Evolutionary conservation across 768 basidiomycete genomes (phyloP).

Genomic region (Suillus plorans): DNA sequence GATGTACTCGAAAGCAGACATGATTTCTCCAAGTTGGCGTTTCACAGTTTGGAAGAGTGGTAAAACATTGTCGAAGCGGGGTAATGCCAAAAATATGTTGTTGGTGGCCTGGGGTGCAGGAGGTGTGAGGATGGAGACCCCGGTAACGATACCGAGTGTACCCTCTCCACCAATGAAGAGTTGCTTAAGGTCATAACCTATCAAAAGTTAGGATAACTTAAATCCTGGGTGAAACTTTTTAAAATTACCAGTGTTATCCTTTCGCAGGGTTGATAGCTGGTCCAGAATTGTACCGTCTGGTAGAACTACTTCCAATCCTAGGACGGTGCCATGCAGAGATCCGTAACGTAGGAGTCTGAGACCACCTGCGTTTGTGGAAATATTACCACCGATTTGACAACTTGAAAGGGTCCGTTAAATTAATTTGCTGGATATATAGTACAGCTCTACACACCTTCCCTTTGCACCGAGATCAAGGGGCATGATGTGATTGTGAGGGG

Average conservation of each 20-base stretch:
- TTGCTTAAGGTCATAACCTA: constrained; percentile 97
- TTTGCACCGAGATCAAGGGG: constrained; percentile 95
- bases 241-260: constrained; percentile 90
- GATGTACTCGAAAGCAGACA: constrained; percentile 97
- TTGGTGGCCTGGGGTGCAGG: constrained; percentile 79
- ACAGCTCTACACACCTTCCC: constrained; percentile 62
- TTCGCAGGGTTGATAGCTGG: constrained; percentile 85
- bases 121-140: constrained; percentile 91
- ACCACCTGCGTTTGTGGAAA: constrained; percentile 98
- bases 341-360: constrained; percentile 92
- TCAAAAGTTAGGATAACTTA: background rate
- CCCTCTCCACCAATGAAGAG: constrained; percentile 98
- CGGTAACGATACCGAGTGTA: constrained; percentile 93
- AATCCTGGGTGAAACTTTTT: constrained; percentile 3
- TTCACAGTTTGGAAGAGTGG: constrained; percentile 83
- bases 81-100: constrained; percentile 88
- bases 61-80: constrained; percentile 83
- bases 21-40: constrained; percentile 84
- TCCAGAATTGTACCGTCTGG: constrained; percentile 92
- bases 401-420: constrained; percentile 35
- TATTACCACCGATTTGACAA: constrained; percentile 97
- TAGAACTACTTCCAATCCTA: constrained; percentile 94
- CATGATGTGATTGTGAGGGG: constrained; percentile 91
- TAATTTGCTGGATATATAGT: background rate
- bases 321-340: constrained; percentile 89